Base-by-base conservation (phyloP, 176 grass and related monocot species). In the Pontederia crassipes region DNA sequence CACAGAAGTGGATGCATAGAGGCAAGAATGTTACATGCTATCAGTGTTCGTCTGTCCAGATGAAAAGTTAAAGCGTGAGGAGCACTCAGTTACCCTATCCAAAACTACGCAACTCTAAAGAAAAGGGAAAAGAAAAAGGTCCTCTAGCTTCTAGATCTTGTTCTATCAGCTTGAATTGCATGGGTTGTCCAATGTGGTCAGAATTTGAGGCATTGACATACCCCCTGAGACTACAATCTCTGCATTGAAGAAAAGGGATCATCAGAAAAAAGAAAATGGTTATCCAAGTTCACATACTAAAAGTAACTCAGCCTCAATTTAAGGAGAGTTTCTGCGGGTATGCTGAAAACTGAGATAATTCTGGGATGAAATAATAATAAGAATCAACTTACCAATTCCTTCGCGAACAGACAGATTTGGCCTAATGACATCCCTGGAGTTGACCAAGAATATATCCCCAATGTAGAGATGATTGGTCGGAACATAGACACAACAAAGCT, bases 401-500 rank as follows among this genome's bases (percentile, higher is more conserved):
- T 69, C 67, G 12, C 67, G 67, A 9, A 69, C 67, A 57, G 67
- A 57, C 11, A 69, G 35, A 9, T 57, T 69, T 48, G 67, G 67
- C 20, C 67, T 69, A 57, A 69, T 57, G 32, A 69, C 67, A 26
- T 69, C 67, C 32, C 40, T 47, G 10, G 35, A 57, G 53, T 69
- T 56, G 52, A 69, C n/a, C 29, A 69, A 11, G 24, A 69, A 69
- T 14, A 69, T 28, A 48, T 69, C 67, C 16, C 67, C 67, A 48
- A 69, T 69, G 12, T 69, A 69, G n/a, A 69, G 52, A 69, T 69
- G 67, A 28, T 57, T 69, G 67, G 67, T 69, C 47, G 67, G 67
- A 57, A 69, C 67, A 57, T 69, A 69, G 53, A 69, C 67, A 26
- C 67, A 69, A 54, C 13, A 69, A 18, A 69, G 54, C 9, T 69